Conservation (phyloP, 2,329 filamentous ascomycete genomes). For the Triangularia verruculosa region DNA sequence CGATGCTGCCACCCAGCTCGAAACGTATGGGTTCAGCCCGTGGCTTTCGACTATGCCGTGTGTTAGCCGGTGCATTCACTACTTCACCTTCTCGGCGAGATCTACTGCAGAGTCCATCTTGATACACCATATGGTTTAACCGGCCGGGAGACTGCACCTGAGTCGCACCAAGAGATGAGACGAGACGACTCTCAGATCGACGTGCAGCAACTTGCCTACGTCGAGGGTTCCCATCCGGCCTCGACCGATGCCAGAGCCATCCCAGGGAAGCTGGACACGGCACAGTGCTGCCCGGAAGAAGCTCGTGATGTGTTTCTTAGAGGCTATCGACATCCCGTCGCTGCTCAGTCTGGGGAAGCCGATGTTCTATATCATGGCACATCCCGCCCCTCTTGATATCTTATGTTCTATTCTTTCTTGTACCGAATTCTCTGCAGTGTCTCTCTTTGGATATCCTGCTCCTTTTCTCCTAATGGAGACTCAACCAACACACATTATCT, state of each 20-base stretch:
- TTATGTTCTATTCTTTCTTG: constrained; percentile 11
- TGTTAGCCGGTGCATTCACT: constrained; percentile 14
- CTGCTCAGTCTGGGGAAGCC: constrained; percentile 12
- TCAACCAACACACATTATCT: constrained; percentile 14
- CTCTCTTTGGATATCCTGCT: background rate
- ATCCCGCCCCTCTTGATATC: constrained; percentile 19
- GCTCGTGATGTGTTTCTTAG: constrained; percentile 11
- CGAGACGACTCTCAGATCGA: constrained; percentile 29
- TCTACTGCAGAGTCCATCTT: constrained; percentile 26
- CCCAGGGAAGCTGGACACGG: constrained; percentile 10
- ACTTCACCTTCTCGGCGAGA: constrained; percentile 19
- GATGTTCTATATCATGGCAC: constrained; percentile 25
- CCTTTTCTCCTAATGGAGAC: constrained; percentile 18
- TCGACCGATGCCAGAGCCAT: constrained; percentile 1
- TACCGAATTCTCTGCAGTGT: constrained; percentile 12
- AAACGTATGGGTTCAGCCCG: constrained; percentile 14
- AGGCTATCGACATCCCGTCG: constrained; percentile 10
- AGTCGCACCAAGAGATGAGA: constrained; percentile 22
- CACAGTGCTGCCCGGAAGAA: constrained; percentile 18
- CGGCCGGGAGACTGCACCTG: constrained; percentile 26
- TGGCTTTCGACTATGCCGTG: constrained; percentile 20
- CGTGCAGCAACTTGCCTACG: constrained; percentile 16
- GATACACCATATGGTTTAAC: constrained; percentile 32
- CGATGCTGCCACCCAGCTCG: constrained; percentile 9
- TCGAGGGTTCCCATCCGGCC: constrained; percentile 3